phyloP scores from a whole-genome alignment of 345 rosid species.

The Rhizophora mangle region DNA sequence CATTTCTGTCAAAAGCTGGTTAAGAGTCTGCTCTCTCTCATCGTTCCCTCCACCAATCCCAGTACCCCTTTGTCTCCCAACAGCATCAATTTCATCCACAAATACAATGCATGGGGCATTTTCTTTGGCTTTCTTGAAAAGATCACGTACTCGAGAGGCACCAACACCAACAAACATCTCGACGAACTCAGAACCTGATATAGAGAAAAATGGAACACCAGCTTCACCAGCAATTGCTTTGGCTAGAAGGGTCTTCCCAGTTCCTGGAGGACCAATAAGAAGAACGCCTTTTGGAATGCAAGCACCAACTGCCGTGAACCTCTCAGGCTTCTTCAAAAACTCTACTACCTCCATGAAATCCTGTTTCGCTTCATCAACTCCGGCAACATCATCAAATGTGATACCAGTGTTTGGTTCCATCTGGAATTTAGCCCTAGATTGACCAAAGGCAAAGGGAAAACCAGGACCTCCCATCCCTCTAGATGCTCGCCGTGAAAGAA shows the following conservation, averaged over 20 bases:
- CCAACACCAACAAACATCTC: constrained; percentile 99
- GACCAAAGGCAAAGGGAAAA: constrained; percentile 75
- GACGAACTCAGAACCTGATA: constrained; percentile 93
- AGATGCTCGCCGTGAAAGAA: constrained; percentile 82
- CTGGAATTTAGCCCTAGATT: constrained; percentile 94
- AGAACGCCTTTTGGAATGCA: constrained; percentile 96
- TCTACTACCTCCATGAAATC: constrained; percentile 98
- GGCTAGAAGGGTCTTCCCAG: constrained; percentile 94
- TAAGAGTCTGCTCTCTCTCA: constrained; percentile 95
- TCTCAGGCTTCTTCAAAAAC: constrained; percentile 96
- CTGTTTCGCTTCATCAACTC: constrained; percentile 97
- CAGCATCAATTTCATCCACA: constrained; percentile 95
- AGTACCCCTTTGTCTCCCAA: constrained; percentile 90
- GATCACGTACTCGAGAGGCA: constrained; percentile 91
- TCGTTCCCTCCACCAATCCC: constrained; percentile 98
- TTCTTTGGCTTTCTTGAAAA: constrained; percentile 89
- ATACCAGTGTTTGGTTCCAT: constrained; percentile 98
- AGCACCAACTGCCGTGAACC: constrained; percentile 96
- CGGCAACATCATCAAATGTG: constrained; percentile 96
- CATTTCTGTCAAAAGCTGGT: constrained; percentile 94
- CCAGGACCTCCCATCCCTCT: constrained; percentile 99
- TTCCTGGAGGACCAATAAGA: constrained; percentile 97
- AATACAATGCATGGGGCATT: constrained; percentile 96
- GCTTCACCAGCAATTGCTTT: constrained; percentile 99
- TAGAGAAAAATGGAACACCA: constrained; percentile 90